phyloP scores from a whole-genome alignment of 345 rosid genomes.

The Rhodamnia argentea region DNA sequence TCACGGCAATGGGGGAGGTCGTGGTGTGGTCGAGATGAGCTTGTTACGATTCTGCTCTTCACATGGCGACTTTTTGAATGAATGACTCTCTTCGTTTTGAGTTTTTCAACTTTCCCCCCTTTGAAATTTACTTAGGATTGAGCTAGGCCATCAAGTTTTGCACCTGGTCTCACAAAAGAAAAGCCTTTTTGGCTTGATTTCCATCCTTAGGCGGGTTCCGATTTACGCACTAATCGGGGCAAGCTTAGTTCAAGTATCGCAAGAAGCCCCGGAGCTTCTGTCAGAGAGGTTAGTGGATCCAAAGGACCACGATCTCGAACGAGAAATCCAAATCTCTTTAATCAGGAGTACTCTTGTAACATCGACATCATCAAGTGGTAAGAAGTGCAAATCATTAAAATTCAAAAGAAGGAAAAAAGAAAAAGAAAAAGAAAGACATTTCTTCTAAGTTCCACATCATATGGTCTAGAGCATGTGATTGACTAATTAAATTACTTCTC shows the following conservation, averaged over 20 bases:
- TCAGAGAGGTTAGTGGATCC: not conserved
- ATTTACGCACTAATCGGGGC: not conserved
- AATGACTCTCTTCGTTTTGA: not conserved
- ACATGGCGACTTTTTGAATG: not conserved
- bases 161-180: not conserved
- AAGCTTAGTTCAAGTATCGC: not conserved
- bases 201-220: not conserved
- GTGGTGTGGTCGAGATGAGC: not conserved
- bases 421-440: not conserved
- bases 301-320: not conserved
- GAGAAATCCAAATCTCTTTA: not conserved
- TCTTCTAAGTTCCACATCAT: not conserved
- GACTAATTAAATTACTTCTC: not conserved
- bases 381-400: not conserved
- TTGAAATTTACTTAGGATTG: not conserved
- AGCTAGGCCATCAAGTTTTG: not conserved
- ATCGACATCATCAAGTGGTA: not conserved
- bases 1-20: not conserved
- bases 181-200: not conserved
- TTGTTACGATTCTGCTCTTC: not conserved
- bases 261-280: not conserved
- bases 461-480: not conserved
- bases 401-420: not conserved
- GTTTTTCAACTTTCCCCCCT: not conserved
- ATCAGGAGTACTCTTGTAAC: not conserved